Base-by-base conservation (phyloP, 345 rosid species). In the Eutrema heterophyllum region DNA sequence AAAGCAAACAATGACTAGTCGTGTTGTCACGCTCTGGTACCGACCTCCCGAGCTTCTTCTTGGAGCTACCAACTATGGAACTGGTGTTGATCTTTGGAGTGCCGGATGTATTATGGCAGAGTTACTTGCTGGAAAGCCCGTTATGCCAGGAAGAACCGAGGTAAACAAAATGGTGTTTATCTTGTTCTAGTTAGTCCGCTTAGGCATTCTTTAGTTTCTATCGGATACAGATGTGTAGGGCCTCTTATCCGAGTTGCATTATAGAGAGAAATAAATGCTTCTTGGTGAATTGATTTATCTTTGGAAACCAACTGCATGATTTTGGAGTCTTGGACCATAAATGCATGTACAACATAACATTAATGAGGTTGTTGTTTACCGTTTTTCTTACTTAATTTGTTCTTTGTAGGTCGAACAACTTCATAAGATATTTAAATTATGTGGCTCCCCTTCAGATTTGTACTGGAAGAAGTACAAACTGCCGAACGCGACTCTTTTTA, bases 11-110 rank as follows among this genome's bases (percentile, higher is more conserved):
- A 79, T 90, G 90, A 93, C 98, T 53, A 93, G 92, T 73, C 88
- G 89, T 74, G 98, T 93, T 32, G 97, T 93, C 55, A 90, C 98
- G 2, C 90, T 93, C n/a, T 93, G 98, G 97, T 93, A 93, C 57
- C 96, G 98, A 0, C 89, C 98, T 39, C 98, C 97, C 0, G 97
- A 93, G 68, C 97, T 93, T 78, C 96, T 93, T 78, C 93, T 93
- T 60, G 98, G 98, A 62, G 87, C 96, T 67, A 85, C 92, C 14
- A 73, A 76, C 55, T 93, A 93, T 79, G 85, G 82, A 43, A 83
- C 78, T 50, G 88, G 87, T 52, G 91, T 93, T 78, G 98, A 93
- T 74, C 86, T 93, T n/a, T 90, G 96, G 98, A 90, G 98, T 81
- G 91, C 93, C 4, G 98, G 98, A 68, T 93, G 98, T 80, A 87